Evolutionary conservation across 1,284 basidiomycete species (phyloP).

Genomic region (Microbotryum intermedium): DNA sequence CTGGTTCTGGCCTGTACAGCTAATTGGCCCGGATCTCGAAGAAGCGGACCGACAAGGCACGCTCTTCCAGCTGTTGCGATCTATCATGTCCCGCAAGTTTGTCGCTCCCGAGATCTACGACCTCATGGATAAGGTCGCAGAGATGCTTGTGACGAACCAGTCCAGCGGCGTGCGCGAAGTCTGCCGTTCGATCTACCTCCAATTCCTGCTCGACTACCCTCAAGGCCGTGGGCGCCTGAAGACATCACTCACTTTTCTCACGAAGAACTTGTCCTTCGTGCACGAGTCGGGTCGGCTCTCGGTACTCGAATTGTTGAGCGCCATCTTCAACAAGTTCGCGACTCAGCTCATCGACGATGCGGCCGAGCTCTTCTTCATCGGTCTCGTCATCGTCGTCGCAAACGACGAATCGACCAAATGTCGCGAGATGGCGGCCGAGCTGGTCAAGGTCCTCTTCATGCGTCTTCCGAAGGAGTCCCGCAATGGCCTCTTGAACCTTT

Average conservation of each 20-base stretch:
- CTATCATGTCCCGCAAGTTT: slow-evolving; percentile 81
- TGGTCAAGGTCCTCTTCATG: slow-evolving; percentile 66
- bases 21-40: slow-evolving; percentile 85
- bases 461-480: slow-evolving; percentile 58
- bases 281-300: slow-evolving; percentile 84
- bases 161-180: slow-evolving; percentile 83
- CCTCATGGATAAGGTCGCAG: slow-evolving; percentile 88
- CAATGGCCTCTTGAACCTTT: slow-evolving; percentile 56
- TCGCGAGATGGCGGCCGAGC: slow-evolving; percentile 71
- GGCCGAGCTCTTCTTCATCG: slow-evolving; percentile 82
- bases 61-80: slow-evolving; percentile 83
- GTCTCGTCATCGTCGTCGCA: slow-evolving; percentile 82
- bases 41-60: slow-evolving; percentile 79
- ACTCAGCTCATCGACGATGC: slow-evolving; percentile 66
- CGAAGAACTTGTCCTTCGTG: slow-evolving; percentile 85
- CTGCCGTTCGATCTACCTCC: slow-evolving; percentile 77
- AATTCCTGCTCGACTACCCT: slow-evolving; percentile 96
- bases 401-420: slow-evolving; percentile 89
- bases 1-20: slow-evolving; percentile 48
- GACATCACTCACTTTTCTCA: slow-evolving; percentile 83
- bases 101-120: slow-evolving; percentile 97
- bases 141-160: slow-evolving; percentile 90
- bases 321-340: slow-evolving; percentile 79
- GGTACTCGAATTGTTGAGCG: slow-evolving; percentile 80
- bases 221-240: slow-evolving; percentile 86